A percentile compares a stretch with the other conserved stretches of the same genome.
Evolutionary conservation across 768 basidiomycete genomes (phyloP).

Genomic region (Tricholoma flavovirens): DNA sequence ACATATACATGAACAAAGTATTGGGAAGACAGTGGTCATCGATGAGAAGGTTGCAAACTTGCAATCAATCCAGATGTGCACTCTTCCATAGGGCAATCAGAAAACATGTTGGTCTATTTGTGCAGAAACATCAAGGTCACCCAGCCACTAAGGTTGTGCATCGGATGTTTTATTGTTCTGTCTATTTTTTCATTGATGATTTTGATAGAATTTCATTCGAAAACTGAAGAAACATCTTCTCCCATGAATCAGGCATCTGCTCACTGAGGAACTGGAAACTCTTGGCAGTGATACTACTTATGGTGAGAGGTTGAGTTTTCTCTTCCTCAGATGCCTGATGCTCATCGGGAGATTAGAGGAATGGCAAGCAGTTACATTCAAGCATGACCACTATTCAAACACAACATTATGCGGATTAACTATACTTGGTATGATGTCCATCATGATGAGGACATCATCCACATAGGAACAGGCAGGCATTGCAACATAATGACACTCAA

Average conservation of each 20-base stretch:
- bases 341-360: not conserved
- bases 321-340: not conserved
- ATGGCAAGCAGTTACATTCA: not conserved
- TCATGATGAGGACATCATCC: not conserved
- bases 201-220: conserved; percentile 1
- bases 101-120: not conserved
- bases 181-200: too few species aligned
- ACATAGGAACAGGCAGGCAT: not conserved
- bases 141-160: conserved; percentile 10
- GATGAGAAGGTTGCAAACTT: not conserved
- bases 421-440: not conserved
- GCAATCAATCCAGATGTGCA: not conserved
- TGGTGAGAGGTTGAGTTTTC: not conserved
- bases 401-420: not conserved
- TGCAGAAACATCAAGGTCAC: not conserved
- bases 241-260: not conserved
- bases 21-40: not conserved
- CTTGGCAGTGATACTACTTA: not conserved
- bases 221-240: conserved; percentile 3
- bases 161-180: too few species aligned
- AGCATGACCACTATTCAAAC: not conserved
- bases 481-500: not conserved
- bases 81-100: not conserved
- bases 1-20: not conserved
- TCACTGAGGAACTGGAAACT: not conserved